Evolutionary conservation across 1,284 basidiomycete genomes (phyloP), one percentile per base, ranked within the genome.

Genomic region (Coniophora puteana): DNA sequence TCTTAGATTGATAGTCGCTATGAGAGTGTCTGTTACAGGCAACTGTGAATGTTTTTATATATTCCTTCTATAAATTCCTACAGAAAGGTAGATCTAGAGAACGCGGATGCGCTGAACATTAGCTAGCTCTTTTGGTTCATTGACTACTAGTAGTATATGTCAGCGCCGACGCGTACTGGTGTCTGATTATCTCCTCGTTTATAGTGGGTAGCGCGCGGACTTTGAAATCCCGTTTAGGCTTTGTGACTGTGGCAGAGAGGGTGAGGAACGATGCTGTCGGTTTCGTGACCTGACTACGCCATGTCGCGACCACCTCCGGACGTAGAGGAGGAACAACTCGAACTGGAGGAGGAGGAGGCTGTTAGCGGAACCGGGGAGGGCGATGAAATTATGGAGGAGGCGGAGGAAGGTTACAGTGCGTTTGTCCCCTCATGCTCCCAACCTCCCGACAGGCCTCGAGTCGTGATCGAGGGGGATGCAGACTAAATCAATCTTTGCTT

Each of bases 391-490:
- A 83, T 84, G 80, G 80, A 83, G 51, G 81, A 83, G 57, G 69
- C 66, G 26, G 80, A 80, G 52, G 81, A 83, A 57, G 82, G 81
- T 41, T 84, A 84, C 67, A 80, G 81, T 84, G 61, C 67, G 82
- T 74, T 38, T 50, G 42, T 49, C 51, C 4, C 14, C 18, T 29
- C 33, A 35, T 32, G 40, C 35, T 38, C 16, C 18, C 31, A 24
- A 23, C 35, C 38, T 26, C 16, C 20, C 22, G 36, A 36, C 36
- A 16, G 14, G 23, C 45, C 38, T 47, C 23, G 14, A 26, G 26
- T 8, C 36, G 27, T 20, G 33, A 35, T 10, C 8, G 33, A 35
- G 20, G 5, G 48, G 31, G 27, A 35, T 42, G 18, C 39, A 36
- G 40, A 36, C 43, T 17, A 26, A 24, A 22, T 29, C 13, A 28